A percentile compares a stretch with the other conserved stretches of the same genome.
phyloP scores from a whole-genome alignment of 2,329 filamentous ascomycete species.

The Sporothrix protearum region DNA sequence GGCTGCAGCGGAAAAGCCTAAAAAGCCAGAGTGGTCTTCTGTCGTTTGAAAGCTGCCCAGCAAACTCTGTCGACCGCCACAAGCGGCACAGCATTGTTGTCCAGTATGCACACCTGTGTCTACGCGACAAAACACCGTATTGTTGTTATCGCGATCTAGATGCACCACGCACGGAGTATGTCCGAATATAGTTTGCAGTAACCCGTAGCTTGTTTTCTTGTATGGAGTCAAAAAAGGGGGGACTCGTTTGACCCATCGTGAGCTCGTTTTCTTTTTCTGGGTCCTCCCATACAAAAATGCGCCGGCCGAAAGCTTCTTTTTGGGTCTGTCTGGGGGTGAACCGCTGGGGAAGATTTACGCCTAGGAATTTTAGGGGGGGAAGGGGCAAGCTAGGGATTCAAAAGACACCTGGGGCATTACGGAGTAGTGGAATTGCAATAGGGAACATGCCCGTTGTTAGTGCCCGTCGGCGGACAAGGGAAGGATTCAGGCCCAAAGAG shows the following conservation, averaged over 20 bases:
- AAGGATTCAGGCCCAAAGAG: background rate
- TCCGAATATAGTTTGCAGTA: background rate
- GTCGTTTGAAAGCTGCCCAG: background rate
- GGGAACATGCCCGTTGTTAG: background rate
- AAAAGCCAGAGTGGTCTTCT: background rate
- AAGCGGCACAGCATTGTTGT: background rate
- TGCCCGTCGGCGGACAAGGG: background rate
- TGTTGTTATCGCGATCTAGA: background rate
- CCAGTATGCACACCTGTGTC: background rate
- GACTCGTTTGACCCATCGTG: background rate
- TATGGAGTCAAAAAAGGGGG: background rate
- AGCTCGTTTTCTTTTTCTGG: background rate
- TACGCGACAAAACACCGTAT: background rate
- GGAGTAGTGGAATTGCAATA: no score
- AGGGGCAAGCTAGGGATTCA: background rate
- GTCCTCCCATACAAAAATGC: background rate
- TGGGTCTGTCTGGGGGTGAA: background rate
- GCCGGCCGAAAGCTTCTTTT: conserved; percentile 7
- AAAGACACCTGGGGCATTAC: no score
- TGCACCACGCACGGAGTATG: background rate
- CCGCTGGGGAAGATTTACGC: background rate
- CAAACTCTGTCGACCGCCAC: background rate
- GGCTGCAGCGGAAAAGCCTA: background rate
- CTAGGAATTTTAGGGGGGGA: background rate
- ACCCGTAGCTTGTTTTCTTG: background rate